Base-by-base conservation (phyloP, 331 rosid genomes). In the Quercus lobata region DNA sequence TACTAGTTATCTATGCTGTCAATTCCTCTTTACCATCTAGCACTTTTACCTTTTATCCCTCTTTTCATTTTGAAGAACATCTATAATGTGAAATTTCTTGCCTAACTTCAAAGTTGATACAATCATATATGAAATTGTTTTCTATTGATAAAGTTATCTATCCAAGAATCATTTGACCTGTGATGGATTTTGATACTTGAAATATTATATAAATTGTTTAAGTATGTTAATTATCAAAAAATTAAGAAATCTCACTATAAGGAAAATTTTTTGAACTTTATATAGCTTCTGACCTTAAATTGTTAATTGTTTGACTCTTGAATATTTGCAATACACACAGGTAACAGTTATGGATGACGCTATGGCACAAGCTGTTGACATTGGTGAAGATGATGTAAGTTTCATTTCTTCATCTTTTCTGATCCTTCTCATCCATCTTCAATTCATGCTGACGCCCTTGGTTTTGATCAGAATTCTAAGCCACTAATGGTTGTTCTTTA, bases 321-420 rank as follows among this genome's bases (percentile, higher is more conserved):
- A 69, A 75, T n/a, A 14, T 60, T 77, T 80, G 37, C 44, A 74
- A 58, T 52, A 15, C 77, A 88, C 79, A 80, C 91, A 91, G 97
- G 66, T 91, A 35, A 60, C 97, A 22, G 97, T 92, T 76, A 72
- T 92, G 22, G 99, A 96, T 76, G 98, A 93, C 46, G 97, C 98
- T 52, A 91, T 96, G 99, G 85, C 92, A 56, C 92, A 82, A 88
- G 99, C 97, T 49, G 91, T 96, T 57, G 99, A 96, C 84, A 92
- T 93, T 57, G 98, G 99, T 29, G 99, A 93, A 87, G 92, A 91
- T 78, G 97, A 96, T 52, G 99, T 92, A 80, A 90, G 97, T 58
- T 76, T 85, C 35, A 11, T 71, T 78, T 73, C 57, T 71, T 81
- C 61, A 69, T 61, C 46, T 82, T 49, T 52, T 12, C 19, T 14